These are phyloP conservation scores for Pestalotiopsis sp. DNA, from an alignment of 2,329 filamentous ascomycete species.

Conservation along the genomic window DNA sequence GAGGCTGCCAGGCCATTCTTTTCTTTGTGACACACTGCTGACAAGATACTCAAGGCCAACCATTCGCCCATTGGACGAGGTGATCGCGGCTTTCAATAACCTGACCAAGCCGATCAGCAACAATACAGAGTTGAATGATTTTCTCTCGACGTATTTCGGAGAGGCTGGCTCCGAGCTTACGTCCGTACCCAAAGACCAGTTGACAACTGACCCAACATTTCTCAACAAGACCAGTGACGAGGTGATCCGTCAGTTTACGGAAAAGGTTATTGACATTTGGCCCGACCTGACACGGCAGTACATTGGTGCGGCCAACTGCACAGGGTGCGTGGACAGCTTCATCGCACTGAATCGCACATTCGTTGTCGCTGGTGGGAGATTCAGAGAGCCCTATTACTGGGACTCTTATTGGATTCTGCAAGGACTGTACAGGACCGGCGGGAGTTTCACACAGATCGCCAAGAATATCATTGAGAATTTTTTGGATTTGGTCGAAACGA, in stretches of 20 bases:
- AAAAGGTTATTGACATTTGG: constrained; percentile 71
- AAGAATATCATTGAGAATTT: constrained; percentile 72
- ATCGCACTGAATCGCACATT: constrained; percentile 69
- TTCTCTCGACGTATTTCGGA: constrained; percentile 66
- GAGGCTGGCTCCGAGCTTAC: constrained; percentile 65
- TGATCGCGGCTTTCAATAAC: constrained; percentile 62
- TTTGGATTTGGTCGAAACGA: constrained; percentile 65
- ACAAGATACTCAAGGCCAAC: constrained; percentile 54
- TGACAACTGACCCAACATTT: constrained; percentile 61
- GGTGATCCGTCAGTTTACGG: constrained; percentile 61
- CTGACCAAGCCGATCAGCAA: constrained; percentile 65
- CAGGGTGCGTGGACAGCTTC: constrained; percentile 65
- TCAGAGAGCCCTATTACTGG: constrained; percentile 74
- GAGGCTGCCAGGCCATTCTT: no score
- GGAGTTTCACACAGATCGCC: constrained; percentile 60
- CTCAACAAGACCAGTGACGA: constrained; percentile 58
- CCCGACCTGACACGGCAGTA: constrained; percentile 67
- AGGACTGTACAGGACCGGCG: constrained; percentile 66
- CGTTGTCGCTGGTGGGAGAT: constrained; percentile 72
- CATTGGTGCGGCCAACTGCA: constrained; percentile 54
- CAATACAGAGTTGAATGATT: constrained; percentile 63
- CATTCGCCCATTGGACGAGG: constrained; percentile 58
- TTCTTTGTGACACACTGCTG: neutral
- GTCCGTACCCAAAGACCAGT: constrained; percentile 51
- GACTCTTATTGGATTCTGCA: constrained; percentile 72